phyloP scores from a whole-genome alignment of 805 yeast genomes.

The Barnettozyma botsteinii region DNA sequence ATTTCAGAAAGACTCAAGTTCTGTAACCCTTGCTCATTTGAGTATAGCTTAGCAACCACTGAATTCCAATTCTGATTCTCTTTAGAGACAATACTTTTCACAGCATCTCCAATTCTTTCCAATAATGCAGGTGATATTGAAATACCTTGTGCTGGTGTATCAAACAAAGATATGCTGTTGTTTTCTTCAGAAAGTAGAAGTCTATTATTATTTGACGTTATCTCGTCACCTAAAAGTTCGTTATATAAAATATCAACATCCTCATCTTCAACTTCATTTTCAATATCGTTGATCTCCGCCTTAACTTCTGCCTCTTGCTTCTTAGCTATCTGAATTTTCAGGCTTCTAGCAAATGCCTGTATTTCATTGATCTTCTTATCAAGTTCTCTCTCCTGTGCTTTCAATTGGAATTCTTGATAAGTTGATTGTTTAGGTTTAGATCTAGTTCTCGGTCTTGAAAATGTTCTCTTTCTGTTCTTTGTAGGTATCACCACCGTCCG shows the following conservation, averaged over 20 bases:
- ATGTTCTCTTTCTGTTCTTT: background rate
- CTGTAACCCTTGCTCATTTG: conserved; percentile 30
- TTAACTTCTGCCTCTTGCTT: conserved; percentile 13
- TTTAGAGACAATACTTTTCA: conserved; percentile 34
- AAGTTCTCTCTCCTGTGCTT: conserved; percentile 4
- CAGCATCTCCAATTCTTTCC: conserved; percentile 36
- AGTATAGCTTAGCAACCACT: conserved; percentile 22
- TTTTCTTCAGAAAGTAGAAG: conserved; percentile 1
- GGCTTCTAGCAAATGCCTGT: conserved; percentile 11
- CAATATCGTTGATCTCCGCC: conserved; percentile 11
- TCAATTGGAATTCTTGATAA: background rate
- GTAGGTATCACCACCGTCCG: conserved; percentile 6
- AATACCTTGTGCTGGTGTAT: conserved; percentile 22
- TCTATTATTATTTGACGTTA: background rate
- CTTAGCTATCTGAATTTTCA: conserved; percentile 15
- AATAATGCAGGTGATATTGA: conserved; percentile 31
- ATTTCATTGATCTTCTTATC: conserved; percentile 18
- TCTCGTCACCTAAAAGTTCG: conserved; percentile 9
- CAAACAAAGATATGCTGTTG: conserved; percentile 14
- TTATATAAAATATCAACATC: conserved; percentile 19
- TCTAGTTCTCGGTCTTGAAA: background rate
- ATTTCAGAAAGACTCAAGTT: conserved; percentile 29
- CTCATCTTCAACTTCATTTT: conserved; percentile 16
- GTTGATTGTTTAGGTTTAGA: background rate
- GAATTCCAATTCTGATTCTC: conserved; percentile 40